Percentiles rank a stretch among this genome's conserved stretches.
These are phyloP conservation scores for Liquidambar formosana DNA, from an alignment of 164 flowering plant species.

Conservation along the genomic window DNA sequence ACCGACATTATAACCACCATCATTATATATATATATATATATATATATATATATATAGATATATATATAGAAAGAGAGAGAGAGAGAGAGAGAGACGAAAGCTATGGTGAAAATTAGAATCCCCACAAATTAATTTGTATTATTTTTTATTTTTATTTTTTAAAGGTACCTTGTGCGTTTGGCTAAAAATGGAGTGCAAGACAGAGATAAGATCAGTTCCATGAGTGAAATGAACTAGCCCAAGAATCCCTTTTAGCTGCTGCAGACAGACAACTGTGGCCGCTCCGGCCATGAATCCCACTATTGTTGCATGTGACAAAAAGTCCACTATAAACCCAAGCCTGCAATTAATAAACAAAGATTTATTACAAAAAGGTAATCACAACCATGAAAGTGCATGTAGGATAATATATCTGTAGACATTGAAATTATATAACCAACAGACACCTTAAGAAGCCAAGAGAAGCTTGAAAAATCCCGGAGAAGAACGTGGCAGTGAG, in stretches of 20 bases:
- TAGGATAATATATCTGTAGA: no score
- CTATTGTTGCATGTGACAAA: conserved; percentile 57
- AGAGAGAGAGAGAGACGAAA: no score
- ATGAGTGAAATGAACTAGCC: conserved; percentile 50
- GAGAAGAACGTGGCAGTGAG: conserved; percentile 69
- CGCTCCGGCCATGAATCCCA: conserved; percentile 68
- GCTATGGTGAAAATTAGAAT: no score
- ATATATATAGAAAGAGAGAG: no score
- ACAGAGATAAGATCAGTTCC: conserved; percentile 48
- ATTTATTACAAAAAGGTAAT: no score
- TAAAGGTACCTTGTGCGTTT: conserved; percentile 38
- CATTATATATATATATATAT: not conserved
- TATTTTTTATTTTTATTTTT: not conserved
- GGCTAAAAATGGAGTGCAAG: conserved; percentile 39
- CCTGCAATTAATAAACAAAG: conserved; percentile 22
- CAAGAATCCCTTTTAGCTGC: conserved; percentile 61
- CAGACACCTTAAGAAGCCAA: conserved; percentile 69
- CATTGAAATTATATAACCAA: not conserved
- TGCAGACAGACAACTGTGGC: conserved; percentile 58
- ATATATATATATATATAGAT: no score
- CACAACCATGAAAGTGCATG: not conserved
- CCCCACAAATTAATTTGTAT: no score
- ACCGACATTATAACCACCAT: not conserved
- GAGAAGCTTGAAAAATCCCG: conserved; percentile 57
- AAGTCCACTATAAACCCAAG: conserved; percentile 65